Conservation (phyloP, 2,329 filamentous ascomycete species). For the Bipolaris zeicola region DNA sequence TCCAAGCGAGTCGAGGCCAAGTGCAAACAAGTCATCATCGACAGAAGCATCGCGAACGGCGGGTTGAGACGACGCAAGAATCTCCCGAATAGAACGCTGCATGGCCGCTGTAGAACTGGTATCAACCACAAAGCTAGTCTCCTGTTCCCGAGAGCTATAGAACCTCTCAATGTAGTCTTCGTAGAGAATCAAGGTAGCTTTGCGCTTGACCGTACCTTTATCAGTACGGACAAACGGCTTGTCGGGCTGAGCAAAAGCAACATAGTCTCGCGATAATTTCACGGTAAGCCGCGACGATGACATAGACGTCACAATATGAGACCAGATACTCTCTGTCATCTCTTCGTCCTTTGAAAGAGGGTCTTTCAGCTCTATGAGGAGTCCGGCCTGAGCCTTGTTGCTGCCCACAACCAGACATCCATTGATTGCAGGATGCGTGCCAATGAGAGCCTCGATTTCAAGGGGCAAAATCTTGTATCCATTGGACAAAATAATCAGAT, state of each 20-base stretch:
- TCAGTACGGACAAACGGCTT: constrained; percentile 55
- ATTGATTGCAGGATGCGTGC: constrained; percentile 36
- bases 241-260: constrained; percentile 51
- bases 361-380: constrained; percentile 40
- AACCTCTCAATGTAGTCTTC: constrained; percentile 55
- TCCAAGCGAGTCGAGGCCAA: constrained; percentile 44
- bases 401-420: constrained; percentile 38
- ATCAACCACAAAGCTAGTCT: constrained; percentile 9
- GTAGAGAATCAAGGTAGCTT: constrained; percentile 51
- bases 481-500: constrained; percentile 27
- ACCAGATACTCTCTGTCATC: constrained; percentile 55
- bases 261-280: constrained; percentile 50
- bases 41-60: constrained; percentile 12
- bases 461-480: constrained; percentile 30
- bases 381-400: constrained; percentile 34
- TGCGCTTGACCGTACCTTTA: constrained; percentile 55
- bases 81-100: constrained; percentile 8
- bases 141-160: constrained; percentile 38
- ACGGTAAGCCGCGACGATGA: constrained; percentile 45
- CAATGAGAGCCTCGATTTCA: constrained; percentile 27
- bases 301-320: constrained; percentile 53
- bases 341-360: constrained; percentile 15
- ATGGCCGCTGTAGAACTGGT: constrained; percentile 12
- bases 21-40: constrained; percentile 41
- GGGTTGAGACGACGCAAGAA: constrained; percentile 17